Evolutionary conservation across 2,329 filamentous ascomycete species (phyloP), one percentile per base, ranked within the genome.

Genomic region (Parastagonospora avenae): DNA sequence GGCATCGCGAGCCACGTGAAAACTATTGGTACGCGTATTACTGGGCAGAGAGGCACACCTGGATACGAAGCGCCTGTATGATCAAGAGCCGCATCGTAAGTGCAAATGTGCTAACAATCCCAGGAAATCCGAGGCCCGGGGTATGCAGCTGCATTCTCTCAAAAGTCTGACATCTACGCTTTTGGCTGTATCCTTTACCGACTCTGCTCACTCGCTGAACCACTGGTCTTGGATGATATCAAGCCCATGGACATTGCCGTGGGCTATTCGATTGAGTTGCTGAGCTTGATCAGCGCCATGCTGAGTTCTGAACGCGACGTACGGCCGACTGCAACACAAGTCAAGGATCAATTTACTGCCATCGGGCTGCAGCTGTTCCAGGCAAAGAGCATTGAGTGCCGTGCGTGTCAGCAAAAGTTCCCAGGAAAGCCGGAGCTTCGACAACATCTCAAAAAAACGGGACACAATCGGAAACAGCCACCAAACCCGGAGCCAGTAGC

Each of bases 161-260:
- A 54, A 41, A 60, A 57, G 35, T 60, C 57, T 11, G 57, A 60
- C 40, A 46, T 60, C 5, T 57, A 54, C 19, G 57, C 57, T 1
- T 52, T 60, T 36, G 54, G 57, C 15, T 60, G 47, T 31, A 48
- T 57, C 19, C 47, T 57, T 7, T 55, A 50, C 29, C 43, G 46
- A 10, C 49, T 55, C 11, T 52, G 46, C 29, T 53, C 49, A 4
- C 37, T 60, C 1, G 35, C 42, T 12, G 31, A 52, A 14, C 54
- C 53, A 9, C 4, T 31, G 7, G 29, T 36, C 1, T n/a, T 47
- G 28, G 47, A 48, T 9, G 57, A 49, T 14, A 14, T 55, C 27
- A 45, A 55, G 19, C 54, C 47, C 4, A 8, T 27, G 8, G 49
- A 52, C 7, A 42, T 60, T 11, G 42, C 55, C 11, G 1, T 16